These are phyloP conservation scores for Annulohypoxylon bovei DNA, from an alignment of 495 filamentous ascomycete species.

Conservation along the genomic window DNA sequence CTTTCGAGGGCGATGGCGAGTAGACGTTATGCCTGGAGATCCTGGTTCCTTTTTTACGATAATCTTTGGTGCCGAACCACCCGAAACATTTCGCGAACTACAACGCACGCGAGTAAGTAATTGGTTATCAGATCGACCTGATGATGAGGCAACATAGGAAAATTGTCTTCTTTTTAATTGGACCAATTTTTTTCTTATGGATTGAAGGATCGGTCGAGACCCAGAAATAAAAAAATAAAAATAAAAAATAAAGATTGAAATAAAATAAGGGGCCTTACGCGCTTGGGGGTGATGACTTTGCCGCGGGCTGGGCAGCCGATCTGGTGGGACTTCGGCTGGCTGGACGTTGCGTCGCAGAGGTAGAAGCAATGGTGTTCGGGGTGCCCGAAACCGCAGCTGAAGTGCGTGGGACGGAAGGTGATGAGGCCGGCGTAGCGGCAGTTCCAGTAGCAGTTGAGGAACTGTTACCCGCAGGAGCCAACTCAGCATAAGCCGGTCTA, in stretches of 20 bases:
- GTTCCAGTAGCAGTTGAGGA: constrained; percentile 40
- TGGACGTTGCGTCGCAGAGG: constrained; percentile 53
- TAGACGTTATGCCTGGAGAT: constrained; percentile 77
- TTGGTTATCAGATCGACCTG: constrained; percentile 35
- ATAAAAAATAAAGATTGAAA: constrained; percentile 32
- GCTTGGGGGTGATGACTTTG: constrained; percentile 62
- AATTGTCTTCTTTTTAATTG: constrained; percentile 32
- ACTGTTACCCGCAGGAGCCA: constrained; percentile 50
- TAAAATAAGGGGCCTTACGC: constrained; percentile 54
- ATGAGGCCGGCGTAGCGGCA: constrained; percentile 50
- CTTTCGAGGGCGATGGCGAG: constrained; percentile 85
- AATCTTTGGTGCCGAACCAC: constrained; percentile 72
- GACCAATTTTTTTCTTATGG: constrained; percentile 27
- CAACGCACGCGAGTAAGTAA: constrained; percentile 18
- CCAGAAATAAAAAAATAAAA: constrained; percentile 38
- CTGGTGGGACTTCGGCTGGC: constrained; percentile 61
- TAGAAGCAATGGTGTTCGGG: constrained; percentile 49
- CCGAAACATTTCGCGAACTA: constrained; percentile 63
- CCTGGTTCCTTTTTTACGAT: constrained; percentile 96
- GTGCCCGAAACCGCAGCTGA: constrained; percentile 54
- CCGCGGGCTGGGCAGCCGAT: constrained; percentile 49
- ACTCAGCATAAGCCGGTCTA: constrained; percentile 59
- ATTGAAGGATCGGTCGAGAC: constrained; percentile 41
- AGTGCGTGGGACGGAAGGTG: constrained; percentile 57
- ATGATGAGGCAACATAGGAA: constrained; percentile 23